Evolutionary conservation across 2,329 filamentous ascomycete genomes (phyloP), one percentile per base, ranked within the genome.

Genomic region (Emergomyces orientalis): DNA sequence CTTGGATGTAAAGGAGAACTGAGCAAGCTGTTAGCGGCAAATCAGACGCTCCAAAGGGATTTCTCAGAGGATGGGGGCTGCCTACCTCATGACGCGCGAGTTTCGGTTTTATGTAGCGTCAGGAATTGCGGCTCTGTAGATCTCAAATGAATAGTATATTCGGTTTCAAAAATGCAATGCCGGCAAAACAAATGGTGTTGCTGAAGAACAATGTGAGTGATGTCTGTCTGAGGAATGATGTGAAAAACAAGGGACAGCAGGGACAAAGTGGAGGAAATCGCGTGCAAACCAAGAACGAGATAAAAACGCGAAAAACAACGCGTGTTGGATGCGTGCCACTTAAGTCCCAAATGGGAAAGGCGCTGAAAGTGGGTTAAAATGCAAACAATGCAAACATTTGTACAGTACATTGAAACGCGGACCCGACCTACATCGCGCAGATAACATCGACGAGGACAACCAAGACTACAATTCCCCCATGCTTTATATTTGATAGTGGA

Each of bases 1-100:
- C 87, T 91, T 69, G 86, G 83, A 76, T 88, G 87, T 65, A 95
- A 82, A 74, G 92, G 91, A 75, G 91, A 95, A 81, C 90, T 95
- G 72, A 70, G 69, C 71, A 72, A 69, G 60, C 73, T 34, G 69
- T 69, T 64, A 68, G 63, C 62, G 59, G 62, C 37, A 22, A 32
- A 4, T 47, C 22, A 1, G 39, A 17, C 19, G 34, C 39, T 14
- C 6, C 11, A 4, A 19, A 17, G 27, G 17, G 14, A 8, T 19
- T 43, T 30, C 37, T 27, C 17, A 17, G 3, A 4, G 22, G 13
- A 27, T 19, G n/a, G 8, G 45, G 30, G 13, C 13, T 8, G 8
- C 70, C 22, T 69, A 76, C 75, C 74, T 76, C 74, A 76, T 62
- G 9, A 6, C 60, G 30, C 13, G 6, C 17, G 9, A 22, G 13